phyloP scores from a whole-genome alignment of 2,329 filamentous ascomycete genomes.

The Colletotrichum gloeosporioides region DNA sequence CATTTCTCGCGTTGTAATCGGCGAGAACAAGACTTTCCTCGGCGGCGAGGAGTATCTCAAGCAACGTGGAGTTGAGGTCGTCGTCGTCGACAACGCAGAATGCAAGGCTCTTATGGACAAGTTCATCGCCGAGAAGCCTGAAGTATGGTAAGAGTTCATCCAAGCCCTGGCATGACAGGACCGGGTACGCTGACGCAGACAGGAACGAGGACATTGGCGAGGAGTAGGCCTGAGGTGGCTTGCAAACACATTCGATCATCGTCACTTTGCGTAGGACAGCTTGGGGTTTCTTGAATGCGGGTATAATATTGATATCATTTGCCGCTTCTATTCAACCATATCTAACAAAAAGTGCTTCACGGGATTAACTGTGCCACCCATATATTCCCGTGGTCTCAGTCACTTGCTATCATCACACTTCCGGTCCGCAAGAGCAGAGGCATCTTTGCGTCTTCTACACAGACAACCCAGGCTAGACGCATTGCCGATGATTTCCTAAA shows the following conservation, averaged over 20 bases:
- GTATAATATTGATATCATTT: background rate
- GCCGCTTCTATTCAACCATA: constrained; percentile 18
- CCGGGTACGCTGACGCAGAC: background rate
- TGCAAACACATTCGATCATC: background rate
- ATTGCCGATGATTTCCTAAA: background rate
- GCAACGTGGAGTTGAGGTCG: constrained; percentile 72
- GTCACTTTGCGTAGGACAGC: background rate
- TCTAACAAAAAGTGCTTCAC: background rate
- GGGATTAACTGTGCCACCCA: background rate
- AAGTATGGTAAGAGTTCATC: constrained; percentile 64
- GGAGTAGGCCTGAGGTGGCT: background rate
- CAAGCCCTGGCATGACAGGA: background rate
- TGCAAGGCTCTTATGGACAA: constrained; percentile 73
- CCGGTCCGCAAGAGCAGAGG: background rate
- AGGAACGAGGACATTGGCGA: constrained; percentile 21
- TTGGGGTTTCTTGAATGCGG: background rate
- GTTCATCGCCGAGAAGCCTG: constrained; percentile 76
- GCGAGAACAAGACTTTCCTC: constrained; percentile 77
- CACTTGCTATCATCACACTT: background rate
- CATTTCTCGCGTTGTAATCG: constrained; percentile 75
- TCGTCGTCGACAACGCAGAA: constrained; percentile 70
- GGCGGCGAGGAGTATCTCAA: constrained; percentile 76
- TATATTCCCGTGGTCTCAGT: background rate
- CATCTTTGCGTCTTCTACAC: background rate
- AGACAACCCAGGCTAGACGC: background rate